A percentile compares a stretch with the other conserved stretches of the same genome.
These are phyloP conservation scores for Mikania micrantha DNA, from an alignment of 129 eudicot species.

Conservation along the genomic window DNA sequence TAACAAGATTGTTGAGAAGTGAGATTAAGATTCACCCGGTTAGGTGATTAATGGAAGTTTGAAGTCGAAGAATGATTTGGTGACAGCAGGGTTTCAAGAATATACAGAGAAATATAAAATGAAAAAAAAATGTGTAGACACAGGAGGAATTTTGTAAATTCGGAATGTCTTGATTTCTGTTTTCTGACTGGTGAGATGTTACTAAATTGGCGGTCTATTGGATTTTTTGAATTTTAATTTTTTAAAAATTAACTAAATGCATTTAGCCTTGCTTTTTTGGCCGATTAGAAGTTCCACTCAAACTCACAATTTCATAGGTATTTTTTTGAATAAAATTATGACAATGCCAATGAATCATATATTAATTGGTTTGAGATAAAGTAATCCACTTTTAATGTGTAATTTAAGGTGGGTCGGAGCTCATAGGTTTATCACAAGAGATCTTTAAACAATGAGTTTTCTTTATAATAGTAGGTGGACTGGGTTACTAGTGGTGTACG, in stretches of 20 bases:
- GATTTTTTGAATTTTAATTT: neutral
- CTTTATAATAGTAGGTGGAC: too few relatives aligned
- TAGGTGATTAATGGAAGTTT: conserved; percentile 41
- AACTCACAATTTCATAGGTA: too few relatives aligned
- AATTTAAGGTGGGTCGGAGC: too few relatives aligned
- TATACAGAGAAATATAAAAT: conserved; percentile 3
- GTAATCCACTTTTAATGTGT: too few relatives aligned
- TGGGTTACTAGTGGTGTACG: too few relatives aligned
- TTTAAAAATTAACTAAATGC: neutral
- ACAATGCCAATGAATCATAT: too few relatives aligned
- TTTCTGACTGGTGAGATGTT: neutral
- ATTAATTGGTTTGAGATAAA: too few relatives aligned
- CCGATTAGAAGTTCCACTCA: too few relatives aligned
- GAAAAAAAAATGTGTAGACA: neutral
- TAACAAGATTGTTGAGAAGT: conserved; percentile 7
- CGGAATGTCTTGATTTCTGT: conserved; percentile 15
- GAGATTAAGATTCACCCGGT: conserved; percentile 16
- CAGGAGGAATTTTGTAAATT: conserved; percentile 4
- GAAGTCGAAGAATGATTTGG: conserved; percentile 32
- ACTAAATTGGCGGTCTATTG: conserved; percentile 25
- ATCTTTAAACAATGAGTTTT: too few relatives aligned
- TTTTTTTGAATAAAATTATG: too few relatives aligned
- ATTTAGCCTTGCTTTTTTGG: too few relatives aligned
- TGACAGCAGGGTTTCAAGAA: conserved; percentile 11
- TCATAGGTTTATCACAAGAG: too few relatives aligned